Evolutionary conservation across 108 stramenopile species (phyloP).

Genomic region (Phaeodactylum tricornutum): DNA sequence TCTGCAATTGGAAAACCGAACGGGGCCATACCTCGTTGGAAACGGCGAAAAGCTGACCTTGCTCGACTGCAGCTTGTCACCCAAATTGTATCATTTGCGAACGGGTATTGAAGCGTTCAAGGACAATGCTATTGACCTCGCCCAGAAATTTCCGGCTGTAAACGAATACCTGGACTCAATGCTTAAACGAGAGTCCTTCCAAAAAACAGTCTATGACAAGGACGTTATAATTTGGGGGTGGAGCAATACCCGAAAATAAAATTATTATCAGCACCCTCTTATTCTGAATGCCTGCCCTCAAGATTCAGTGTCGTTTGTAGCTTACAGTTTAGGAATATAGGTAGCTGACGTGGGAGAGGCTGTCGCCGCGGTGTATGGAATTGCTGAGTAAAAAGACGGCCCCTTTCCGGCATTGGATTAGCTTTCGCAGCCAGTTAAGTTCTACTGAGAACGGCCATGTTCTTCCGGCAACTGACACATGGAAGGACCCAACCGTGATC

Average conservation of each 20-base stretch:
- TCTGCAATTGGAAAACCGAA: slow-evolving; percentile 16
- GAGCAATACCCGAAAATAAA: slow-evolving; percentile 35
- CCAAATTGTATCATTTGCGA: slow-evolving; percentile 69
- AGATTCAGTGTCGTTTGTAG: no score
- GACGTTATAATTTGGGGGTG: slow-evolving; percentile 79
- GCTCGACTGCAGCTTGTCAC: slow-evolving; percentile 64
- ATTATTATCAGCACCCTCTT: no score
- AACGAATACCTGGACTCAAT: slow-evolving; percentile 47
- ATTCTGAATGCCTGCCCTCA: no score
- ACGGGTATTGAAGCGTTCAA: slow-evolving; percentile 53
- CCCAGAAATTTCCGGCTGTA: slow-evolving; percentile 35
- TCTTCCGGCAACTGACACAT: no score
- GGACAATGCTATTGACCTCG: slow-evolving; percentile 29
- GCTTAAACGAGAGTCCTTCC: slow-evolving; percentile 47
- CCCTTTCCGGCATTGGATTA: no score
- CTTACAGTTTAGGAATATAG: no score
- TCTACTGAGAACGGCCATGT: no score
- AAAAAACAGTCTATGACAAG: slow-evolving; percentile 46
- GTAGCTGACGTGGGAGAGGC: no score
- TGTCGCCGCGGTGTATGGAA: no score
- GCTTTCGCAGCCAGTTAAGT: no score
- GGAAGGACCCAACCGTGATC: slow-evolving; percentile 25
- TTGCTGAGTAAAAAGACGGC: no score
- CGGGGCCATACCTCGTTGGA: slow-evolving; percentile 43
- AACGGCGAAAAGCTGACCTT: slow-evolving; percentile 45